A percentile compares a stretch with the other conserved stretches of the same genome.
Evolutionary conservation across 495 filamentous ascomycete species (phyloP).

Genomic region (Aspergillus carlsbadensis): DNA sequence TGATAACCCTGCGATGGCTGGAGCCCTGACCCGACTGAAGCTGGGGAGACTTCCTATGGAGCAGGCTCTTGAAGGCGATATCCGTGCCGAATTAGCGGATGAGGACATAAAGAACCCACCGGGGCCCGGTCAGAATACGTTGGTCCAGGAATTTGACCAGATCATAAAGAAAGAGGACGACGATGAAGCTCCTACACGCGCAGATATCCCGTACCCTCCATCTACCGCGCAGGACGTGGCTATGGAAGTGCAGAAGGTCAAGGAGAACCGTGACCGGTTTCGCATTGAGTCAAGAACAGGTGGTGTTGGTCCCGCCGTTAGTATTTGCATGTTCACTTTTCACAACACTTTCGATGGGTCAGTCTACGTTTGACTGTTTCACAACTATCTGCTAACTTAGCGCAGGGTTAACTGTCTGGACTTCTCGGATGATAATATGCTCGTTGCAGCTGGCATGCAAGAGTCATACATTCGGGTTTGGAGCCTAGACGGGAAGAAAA

Average conservation of each 20-base stretch:
- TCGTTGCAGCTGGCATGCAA: constrained; percentile 82
- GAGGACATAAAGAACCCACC: constrained; percentile 73
- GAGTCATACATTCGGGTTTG: constrained; percentile 96
- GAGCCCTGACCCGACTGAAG: constrained; percentile 58
- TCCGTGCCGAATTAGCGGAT: constrained; percentile 78
- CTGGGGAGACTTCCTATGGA: constrained; percentile 84
- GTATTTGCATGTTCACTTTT: constrained; percentile 94
- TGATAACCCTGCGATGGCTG: constrained; percentile 54
- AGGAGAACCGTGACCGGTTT: constrained; percentile 88
- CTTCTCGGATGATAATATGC: constrained; percentile 82
- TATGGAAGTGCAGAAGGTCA: constrained; percentile 92
- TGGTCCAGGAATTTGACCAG: constrained; percentile 77
- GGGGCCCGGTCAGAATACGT: constrained; percentile 56
- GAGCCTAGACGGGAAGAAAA: constrained; percentile 76
- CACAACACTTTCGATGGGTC: constrained; percentile 92
- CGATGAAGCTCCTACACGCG: constrained; percentile 74
- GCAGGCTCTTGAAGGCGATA: constrained; percentile 70
- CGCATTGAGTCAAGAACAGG: constrained; percentile 76
- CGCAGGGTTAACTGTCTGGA: constrained; percentile 83
- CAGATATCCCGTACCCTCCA: constrained; percentile 79
- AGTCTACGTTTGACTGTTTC: too few species aligned
- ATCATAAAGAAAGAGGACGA: constrained; percentile 89
- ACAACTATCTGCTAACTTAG: constrained; percentile 25
- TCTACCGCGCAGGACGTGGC: constrained; percentile 84
- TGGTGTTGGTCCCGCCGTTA: constrained; percentile 75